Base-by-base conservation (phyloP, 225 moss, liverwort and hornwort genomes). In the Marchantia paleacea region DNA sequence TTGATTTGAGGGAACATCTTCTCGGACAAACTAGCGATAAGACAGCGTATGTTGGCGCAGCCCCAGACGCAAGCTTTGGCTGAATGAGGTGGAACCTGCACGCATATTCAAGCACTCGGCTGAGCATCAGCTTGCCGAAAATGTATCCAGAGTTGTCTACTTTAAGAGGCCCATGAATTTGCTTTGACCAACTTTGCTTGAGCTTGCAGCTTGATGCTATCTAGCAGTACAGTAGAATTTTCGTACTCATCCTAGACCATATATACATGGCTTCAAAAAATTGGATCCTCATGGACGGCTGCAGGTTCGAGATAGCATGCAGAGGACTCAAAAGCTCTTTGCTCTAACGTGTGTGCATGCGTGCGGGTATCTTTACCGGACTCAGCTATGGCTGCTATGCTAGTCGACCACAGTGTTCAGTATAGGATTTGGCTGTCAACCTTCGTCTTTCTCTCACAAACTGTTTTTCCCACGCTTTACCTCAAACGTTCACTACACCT, bases 261-360 rank as follows among this genome's bases (percentile, higher is more conserved):
- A 20, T 58, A 58, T 4, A 24, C 65, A 25, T 24, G 65, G 65
- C 65, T n/a, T 65, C 65, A 11, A 6, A 28, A 24, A 28, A 24
- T 24, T 65, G 65, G 58, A 58, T 39, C 39, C 58, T 58, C 58
- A 58, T 14, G 58, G 65, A 65, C 65, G 65, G 65, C 65, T 65
- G 65, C 65, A 65, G 65, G n/a, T 10, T 28, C 57, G 57, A 57
- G 57, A 9, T 19, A 12, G 65, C 65, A 65, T 65, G 65, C 65
- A 65, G 25, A 65, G n/a, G 26, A 65, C 8, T 28, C 7, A 65
- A 65, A 65, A 24, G 65, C 65, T 8, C 65, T 65, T 65, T 20
- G 20, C 65, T 18, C 10, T 11, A 65, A 28, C 65, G 65, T 24
- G 65, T 19, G 57, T 12, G 57, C 57, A 57, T 19, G 57, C 57